phyloP scores from a whole-genome alignment of 345 rosid genomes.

The Heritiera littoralis region DNA sequence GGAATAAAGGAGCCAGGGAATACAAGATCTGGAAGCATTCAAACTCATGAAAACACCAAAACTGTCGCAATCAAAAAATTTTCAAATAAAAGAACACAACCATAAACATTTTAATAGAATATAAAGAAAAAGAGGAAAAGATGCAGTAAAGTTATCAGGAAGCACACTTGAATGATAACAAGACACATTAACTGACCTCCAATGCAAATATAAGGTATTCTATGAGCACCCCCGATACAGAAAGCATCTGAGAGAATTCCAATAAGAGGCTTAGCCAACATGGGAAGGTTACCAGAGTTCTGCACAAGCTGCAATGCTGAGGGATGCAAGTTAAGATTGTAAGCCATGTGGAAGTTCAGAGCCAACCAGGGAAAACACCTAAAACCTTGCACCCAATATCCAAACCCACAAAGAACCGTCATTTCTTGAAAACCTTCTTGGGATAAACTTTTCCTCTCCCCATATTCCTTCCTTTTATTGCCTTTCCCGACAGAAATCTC shows the following conservation, averaged over 20 bases:
- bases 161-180: not conserved
- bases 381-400: slow-evolving; percentile 87
- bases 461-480: slow-evolving; percentile 24
- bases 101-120: not conserved
- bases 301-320: slow-evolving; percentile 84
- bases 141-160: not conserved
- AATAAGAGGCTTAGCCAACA: slow-evolving; percentile 88
- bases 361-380: slow-evolving; percentile 97
- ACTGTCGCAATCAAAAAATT: not conserved
- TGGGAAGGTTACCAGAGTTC: slow-evolving; percentile 75
- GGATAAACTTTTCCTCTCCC: slow-evolving; percentile 33
- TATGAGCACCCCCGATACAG: slow-evolving; percentile 62
- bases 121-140: not conserved
- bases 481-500: slow-evolving; percentile 40
- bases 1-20: slow-evolving; percentile 1
- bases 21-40: not conserved
- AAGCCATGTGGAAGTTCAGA: slow-evolving; percentile 82
- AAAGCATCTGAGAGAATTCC: slow-evolving; percentile 84
- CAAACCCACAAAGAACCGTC: slow-evolving; percentile 72
- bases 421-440: slow-evolving; percentile 53
- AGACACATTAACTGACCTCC: slow-evolving; percentile 64
- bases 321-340: slow-evolving; percentile 66
- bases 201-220: slow-evolving; percentile 79
- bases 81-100: not conserved
- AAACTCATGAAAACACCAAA: not conserved